Conservation (phyloP, 192 early-diverging fungal species). For the Podila epicladia region DNA sequence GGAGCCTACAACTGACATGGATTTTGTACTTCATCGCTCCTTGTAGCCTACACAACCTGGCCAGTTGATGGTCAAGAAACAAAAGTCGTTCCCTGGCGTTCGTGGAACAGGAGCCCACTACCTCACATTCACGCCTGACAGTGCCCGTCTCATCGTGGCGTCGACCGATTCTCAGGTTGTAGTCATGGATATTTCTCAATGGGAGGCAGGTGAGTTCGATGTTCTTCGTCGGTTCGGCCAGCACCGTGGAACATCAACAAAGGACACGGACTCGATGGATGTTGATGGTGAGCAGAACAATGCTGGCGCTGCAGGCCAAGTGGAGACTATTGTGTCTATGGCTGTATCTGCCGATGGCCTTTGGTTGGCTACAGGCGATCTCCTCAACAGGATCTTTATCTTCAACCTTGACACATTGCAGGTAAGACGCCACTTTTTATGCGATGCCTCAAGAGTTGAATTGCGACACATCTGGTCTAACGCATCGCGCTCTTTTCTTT, state of each 20-base stretch:
- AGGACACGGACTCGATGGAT: conserved; percentile 39
- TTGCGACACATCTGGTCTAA: not conserved
- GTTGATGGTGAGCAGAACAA: conserved; percentile 51
- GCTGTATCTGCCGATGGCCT: conserved; percentile 82
- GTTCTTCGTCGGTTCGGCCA: conserved; percentile 73
- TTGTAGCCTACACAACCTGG: conserved; percentile 45
- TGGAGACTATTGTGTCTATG: conserved; percentile 72
- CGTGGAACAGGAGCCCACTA: conserved; percentile 67
- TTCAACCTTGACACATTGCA: conserved; percentile 76
- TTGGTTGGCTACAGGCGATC: conserved; percentile 86
- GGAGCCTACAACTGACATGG: not conserved
- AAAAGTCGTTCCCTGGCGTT: conserved; percentile 52
- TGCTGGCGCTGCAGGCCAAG: conserved; percentile 53
- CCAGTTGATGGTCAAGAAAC: conserved; percentile 57
- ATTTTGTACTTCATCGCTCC: not conserved
- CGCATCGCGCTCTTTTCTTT: not conserved
- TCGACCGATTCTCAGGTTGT: conserved; percentile 79
- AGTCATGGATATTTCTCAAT: conserved; percentile 78
- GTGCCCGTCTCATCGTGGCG: conserved; percentile 77
- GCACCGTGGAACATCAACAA: conserved; percentile 62
- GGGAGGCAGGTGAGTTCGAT: conserved; percentile 64
- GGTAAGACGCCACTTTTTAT: conserved; percentile 51
- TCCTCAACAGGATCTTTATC: conserved; percentile 75
- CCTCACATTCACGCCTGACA: conserved; percentile 84
- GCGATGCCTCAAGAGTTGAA: not conserved